phyloP scores from a whole-genome alignment of 352 stramenopile genomes.

The Globisporangium rhizosaccharum region DNA sequence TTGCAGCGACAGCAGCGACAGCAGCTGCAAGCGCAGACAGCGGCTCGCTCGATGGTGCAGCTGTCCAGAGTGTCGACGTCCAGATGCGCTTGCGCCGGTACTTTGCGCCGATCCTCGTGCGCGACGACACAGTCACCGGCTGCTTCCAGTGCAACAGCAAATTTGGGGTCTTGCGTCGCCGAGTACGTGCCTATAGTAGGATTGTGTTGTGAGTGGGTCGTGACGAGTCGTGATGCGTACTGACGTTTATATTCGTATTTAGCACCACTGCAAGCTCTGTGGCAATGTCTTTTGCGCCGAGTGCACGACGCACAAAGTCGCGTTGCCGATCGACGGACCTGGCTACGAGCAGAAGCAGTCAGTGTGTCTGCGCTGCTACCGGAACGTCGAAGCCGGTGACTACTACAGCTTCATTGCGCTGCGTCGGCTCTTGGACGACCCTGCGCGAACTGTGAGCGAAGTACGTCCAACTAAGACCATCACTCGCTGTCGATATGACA shows the following conservation, averaged over 20 bases:
- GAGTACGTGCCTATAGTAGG: slow-evolving; percentile 23
- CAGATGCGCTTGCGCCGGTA: slow-evolving; percentile 42
- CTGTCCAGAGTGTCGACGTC: slow-evolving; percentile 15
- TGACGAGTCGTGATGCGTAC: not conserved
- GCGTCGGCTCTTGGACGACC: slow-evolving; percentile 47
- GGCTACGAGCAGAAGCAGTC: slow-evolving; percentile 68
- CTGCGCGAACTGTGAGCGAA: slow-evolving; percentile 27
- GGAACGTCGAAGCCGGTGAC: slow-evolving; percentile 61
- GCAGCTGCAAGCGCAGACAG: too few relatives aligned
- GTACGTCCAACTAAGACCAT: slow-evolving; percentile 11
- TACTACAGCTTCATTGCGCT: slow-evolving; percentile 73
- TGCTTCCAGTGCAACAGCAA: slow-evolving; percentile 67
- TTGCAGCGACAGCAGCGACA: slow-evolving; percentile 7
- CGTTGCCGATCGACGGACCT: slow-evolving; percentile 47
- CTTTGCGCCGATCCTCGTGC: slow-evolving; percentile 52
- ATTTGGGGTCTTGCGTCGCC: slow-evolving; percentile 69
- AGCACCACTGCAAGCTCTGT: slow-evolving; percentile 78
- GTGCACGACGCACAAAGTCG: slow-evolving; percentile 67
- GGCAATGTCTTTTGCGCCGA: slow-evolving; percentile 70
- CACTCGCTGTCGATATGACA: too few relatives aligned
- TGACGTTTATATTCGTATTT: not conserved
- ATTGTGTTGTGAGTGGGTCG: not conserved
- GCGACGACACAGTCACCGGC: slow-evolving; percentile 32
- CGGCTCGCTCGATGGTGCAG: slow-evolving; percentile 6
- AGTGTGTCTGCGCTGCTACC: slow-evolving; percentile 69